Evolutionary conservation across 306 rosid species (phyloP).

Genomic region (Quercus robur): DNA sequence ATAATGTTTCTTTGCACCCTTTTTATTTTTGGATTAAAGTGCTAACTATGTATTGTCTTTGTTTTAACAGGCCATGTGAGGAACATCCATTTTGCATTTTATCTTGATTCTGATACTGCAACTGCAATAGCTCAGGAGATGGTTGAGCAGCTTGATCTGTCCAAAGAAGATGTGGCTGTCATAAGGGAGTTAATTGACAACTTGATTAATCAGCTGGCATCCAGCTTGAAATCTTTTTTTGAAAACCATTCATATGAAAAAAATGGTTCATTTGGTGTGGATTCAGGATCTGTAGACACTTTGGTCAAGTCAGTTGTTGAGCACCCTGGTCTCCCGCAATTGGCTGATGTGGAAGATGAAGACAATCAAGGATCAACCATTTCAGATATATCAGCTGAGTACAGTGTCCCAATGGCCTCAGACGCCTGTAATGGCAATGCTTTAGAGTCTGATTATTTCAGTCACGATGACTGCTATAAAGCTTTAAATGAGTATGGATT

Average conservation of each 20-base stretch:
- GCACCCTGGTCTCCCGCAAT: conserved; percentile 21
- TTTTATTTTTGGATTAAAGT: not conserved
- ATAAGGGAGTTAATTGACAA: conserved; percentile 65
- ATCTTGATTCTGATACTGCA: conserved; percentile 65
- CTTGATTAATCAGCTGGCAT: conserved; percentile 54
- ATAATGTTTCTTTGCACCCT: not conserved
- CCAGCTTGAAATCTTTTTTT: conserved; percentile 48
- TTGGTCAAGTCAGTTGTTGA: conserved; percentile 15
- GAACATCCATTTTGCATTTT: conserved; percentile 82
- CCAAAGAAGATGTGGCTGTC: conserved; percentile 47
- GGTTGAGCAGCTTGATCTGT: conserved; percentile 78
- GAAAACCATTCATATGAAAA: conserved; percentile 31
- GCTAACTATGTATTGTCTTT: conserved; percentile 3
- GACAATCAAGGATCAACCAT: conserved; percentile 44
- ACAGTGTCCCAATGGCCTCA: conserved; percentile 21
- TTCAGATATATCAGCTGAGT: conserved; percentile 54
- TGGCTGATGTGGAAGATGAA: conserved; percentile 36
- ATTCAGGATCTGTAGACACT: conserved; percentile 17
- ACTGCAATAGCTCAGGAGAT: conserved; percentile 83
- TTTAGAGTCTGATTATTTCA: conserved; percentile 21
- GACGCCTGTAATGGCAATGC: conserved; percentile 22
- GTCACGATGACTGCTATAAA: conserved; percentile 36
- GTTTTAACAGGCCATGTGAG: conserved; percentile 55
- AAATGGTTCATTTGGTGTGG: conserved; percentile 26
- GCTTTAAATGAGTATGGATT: conserved; percentile 21